A percentile compares a stretch with the other conserved stretches of the same genome.
Conservation (phyloP, 148 eudicot genomes). For the Rhododendron griersonianum region DNA sequence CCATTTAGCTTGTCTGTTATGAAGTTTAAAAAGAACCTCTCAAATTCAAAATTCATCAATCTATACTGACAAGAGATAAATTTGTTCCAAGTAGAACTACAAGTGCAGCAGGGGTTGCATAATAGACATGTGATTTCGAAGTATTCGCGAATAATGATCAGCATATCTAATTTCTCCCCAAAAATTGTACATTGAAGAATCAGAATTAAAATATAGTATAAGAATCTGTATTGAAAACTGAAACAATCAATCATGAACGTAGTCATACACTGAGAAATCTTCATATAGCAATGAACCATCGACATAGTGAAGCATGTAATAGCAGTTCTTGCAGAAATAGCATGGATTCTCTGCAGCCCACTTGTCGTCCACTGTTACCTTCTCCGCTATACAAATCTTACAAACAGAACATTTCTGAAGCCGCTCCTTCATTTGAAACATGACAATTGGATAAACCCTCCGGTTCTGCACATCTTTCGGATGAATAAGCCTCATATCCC, state of each 20-base stretch:
- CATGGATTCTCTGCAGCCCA: constrained; percentile 47
- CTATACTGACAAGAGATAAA: neutral
- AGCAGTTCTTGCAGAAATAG: constrained; percentile 33
- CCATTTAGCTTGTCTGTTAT: neutral
- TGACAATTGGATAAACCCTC: constrained; percentile 66
- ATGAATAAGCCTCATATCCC: constrained; percentile 90
- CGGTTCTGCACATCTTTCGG: constrained; percentile 74
- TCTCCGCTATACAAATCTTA: constrained; percentile 58
- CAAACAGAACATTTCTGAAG: constrained; percentile 67
- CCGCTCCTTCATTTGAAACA: constrained; percentile 38
- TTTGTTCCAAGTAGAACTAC: neutral
- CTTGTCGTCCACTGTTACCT: constrained; percentile 74
- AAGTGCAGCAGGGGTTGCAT: neutral
- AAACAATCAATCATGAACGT: neutral
- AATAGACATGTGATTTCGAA: neutral
- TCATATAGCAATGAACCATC: constrained; percentile 31
- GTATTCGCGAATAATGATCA: neutral
- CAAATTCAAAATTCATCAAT: neutral
- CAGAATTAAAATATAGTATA: neutral
- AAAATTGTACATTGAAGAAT: neutral
- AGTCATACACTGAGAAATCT: constrained; percentile 40
- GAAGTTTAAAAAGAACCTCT: neutral
- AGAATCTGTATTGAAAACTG: neutral
- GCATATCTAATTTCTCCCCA: neutral
- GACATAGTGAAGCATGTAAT: constrained; percentile 55